Evolutionary conservation across 495 filamentous ascomycete genomes (phyloP).

Genomic region (Xylaria flabelliformis): DNA sequence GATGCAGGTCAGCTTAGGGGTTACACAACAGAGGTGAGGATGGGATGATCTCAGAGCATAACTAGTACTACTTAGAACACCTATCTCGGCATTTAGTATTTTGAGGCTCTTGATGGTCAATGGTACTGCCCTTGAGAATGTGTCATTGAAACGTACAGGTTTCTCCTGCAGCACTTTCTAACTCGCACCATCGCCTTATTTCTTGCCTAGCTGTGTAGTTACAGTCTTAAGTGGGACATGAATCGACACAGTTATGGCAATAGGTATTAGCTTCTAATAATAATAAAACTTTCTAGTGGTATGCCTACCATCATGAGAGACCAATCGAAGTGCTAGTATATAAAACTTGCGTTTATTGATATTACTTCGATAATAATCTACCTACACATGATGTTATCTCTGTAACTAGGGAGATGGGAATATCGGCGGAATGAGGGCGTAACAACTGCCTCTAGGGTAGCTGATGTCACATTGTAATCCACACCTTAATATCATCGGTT

Average conservation of each 20-base stretch:
- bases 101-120: not conserved
- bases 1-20: slow-evolving; percentile 4
- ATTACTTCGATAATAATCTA: not conserved
- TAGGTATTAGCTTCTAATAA: not conserved
- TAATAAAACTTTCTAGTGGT: not conserved
- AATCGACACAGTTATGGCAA: not conserved
- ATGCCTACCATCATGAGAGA: not conserved
- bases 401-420: not conserved
- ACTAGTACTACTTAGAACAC: not conserved
- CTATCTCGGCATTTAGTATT: not conserved
- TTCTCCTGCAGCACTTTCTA: not conserved
- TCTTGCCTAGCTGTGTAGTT: not conserved
- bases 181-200: not conserved
- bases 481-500: not conserved
- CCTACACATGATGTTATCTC: not conserved
- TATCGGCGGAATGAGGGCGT: not conserved
- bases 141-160: not conserved
- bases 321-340: not conserved
- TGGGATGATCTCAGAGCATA: not conserved
- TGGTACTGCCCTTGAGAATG: not conserved
- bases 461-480: not conserved
- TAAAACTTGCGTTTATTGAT: not conserved
- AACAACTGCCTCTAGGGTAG: not conserved
- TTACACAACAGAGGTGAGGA: slow-evolving; percentile 15
- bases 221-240: not conserved